Conservation (phyloP, 2,329 filamentous ascomycete species). For the Aspergillus novoparasiticus region DNA sequence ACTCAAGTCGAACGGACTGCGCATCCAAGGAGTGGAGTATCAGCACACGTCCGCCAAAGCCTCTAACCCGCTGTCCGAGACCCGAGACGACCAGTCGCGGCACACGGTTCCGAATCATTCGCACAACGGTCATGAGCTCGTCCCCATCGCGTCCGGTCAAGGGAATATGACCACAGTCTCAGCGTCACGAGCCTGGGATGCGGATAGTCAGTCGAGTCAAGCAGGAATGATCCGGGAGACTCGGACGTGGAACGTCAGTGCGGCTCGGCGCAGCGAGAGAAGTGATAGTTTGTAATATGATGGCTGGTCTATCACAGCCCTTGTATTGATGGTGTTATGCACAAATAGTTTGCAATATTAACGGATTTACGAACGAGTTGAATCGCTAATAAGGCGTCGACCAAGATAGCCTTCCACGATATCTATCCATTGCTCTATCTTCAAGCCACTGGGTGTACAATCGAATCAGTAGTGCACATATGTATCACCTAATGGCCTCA, state of each 20-base stretch:
- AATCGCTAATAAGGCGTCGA: not conserved
- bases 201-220: constrained; percentile 22
- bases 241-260: constrained; percentile 18
- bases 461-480: not conserved
- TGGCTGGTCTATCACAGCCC: not conserved
- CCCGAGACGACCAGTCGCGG: not conserved
- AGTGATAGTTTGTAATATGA: constrained; percentile 3
- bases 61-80: not conserved
- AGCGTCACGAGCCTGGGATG: constrained; percentile 19
- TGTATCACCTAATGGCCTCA: no score
- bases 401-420: not conserved
- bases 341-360: not conserved
- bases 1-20: constrained; percentile 24
- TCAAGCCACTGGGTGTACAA: no score
- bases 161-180: constrained; percentile 15
- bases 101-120: not conserved
- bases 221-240: constrained; percentile 21
- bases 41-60: constrained; percentile 1
- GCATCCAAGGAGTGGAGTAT: constrained; percentile 17
- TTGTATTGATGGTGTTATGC: not conserved
- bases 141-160: constrained; percentile 5
- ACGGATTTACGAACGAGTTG: not conserved
- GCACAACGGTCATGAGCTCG: constrained; percentile 4
- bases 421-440: not conserved
- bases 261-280: constrained; percentile 6